Base-by-base conservation (phyloP, 805 yeast genomes). In the Citeromyces matritensis region DNA sequence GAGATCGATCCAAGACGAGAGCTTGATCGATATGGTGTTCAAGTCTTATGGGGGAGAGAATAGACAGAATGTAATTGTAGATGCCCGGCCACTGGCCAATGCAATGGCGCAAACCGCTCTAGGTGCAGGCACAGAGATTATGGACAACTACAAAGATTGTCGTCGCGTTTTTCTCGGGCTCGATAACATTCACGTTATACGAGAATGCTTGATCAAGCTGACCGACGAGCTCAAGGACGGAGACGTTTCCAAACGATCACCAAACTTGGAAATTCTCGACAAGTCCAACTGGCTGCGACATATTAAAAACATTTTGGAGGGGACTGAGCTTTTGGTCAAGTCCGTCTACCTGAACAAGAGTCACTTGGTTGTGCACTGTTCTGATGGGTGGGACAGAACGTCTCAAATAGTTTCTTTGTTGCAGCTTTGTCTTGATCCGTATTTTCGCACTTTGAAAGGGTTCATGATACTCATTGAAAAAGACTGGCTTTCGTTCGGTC, bases 381-480 rank as follows among this genome's bases (percentile, higher is more conserved):
- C 96, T 1, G 98, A 91, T 57, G 98, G 98, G 1, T 91, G 98
- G 98, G 98, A 91, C 48, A 61, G 98, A 35, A 91, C 98, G 0
- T 73, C 96, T 0, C 97, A 91, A 48, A 69, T 86, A 1, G 66
- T 85, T 5, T 77, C 95, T 2, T 56, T 91, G 37, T 70, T 86
- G 15, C 88, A 88, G 52, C 54, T 91, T 4, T 82, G 95, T 45
- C 58, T 86, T 6, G 97, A 91, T 49, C 96, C 97, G 1, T 83
- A 70, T 48, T 91, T 65, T 51, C 63, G 98, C 40, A 86, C 97
- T 0, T 40, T 82, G 3, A 78, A 84, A 35, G 98, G 98, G 3
- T 85, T 91, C 45, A 77, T 80, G 55, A 66, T 74, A 0, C 58
- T 91, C 12, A 63, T 91, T 3, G 98, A 91, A 44, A 86, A 91